Conservation (phyloP, 2,329 filamentous ascomycete species). For the Chaetomium sp. region DNA sequence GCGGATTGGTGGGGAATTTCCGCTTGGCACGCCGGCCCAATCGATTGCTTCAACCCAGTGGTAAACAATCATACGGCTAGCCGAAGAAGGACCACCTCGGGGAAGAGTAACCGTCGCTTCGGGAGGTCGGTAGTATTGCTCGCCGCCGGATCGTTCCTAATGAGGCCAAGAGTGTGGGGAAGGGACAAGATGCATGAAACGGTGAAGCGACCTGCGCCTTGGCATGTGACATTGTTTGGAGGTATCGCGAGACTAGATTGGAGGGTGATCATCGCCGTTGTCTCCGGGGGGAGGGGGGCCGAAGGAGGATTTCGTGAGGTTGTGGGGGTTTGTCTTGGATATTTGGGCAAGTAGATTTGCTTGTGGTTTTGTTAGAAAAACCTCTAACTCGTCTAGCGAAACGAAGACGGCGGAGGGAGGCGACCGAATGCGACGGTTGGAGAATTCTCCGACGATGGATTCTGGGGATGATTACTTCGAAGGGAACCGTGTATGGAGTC, state of each 20-base stretch:
- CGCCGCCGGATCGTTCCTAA: too few relatives aligned
- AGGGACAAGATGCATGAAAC: too few relatives aligned
- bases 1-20: slow-evolving; percentile 7
- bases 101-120: too few relatives aligned
- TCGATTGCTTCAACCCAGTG: not conserved
- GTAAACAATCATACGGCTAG: not conserved
- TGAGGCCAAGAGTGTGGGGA: too few relatives aligned
- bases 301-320: too few relatives aligned
- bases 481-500: not conserved
- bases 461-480: not conserved
- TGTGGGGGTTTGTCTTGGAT: not conserved
- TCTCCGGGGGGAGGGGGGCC: too few relatives aligned
- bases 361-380: not conserved
- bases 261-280: too few relatives aligned
- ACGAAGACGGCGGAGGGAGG: not conserved
- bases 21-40: not conserved
- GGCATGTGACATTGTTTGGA: too few relatives aligned
- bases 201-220: too few relatives aligned
- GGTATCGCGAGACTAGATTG: too few relatives aligned
- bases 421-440: slow-evolving; percentile 1
- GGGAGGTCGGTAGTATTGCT: too few relatives aligned
- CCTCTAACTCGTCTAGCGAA: not conserved
- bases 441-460: slow-evolving; percentile 4
- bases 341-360: not conserved
- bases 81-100: not conserved